phyloP scores from a whole-genome alignment of 2,329 filamentous ascomycete species.

The Fusarium scirpi region DNA sequence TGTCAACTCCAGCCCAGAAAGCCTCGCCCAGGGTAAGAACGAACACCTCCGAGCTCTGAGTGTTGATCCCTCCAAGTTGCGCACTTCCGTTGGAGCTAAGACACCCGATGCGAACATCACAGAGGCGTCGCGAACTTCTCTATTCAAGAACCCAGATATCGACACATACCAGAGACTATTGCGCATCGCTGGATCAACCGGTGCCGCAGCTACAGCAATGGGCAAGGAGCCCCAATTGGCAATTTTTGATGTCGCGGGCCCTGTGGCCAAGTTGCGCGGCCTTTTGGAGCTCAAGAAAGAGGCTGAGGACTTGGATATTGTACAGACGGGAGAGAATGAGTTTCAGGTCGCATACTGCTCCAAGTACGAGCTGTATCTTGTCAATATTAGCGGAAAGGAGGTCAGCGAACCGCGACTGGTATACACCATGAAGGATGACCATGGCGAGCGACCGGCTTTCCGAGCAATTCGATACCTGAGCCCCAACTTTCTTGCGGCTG shows the following conservation, averaged over 20 bases:
- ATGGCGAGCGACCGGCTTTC: constrained; percentile 63
- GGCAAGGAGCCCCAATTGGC: constrained; percentile 82
- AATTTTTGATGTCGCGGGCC: constrained; percentile 74
- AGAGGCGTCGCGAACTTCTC: constrained; percentile 64
- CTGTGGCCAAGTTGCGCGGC: constrained; percentile 60
- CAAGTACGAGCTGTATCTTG: constrained; percentile 77
- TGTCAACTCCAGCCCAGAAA: constrained; percentile 82
- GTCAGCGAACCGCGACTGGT: constrained; percentile 63
- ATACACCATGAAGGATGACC: constrained; percentile 67
- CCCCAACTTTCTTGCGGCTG: constrained; percentile 67
- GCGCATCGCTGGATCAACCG: constrained; percentile 73
- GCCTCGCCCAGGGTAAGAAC: constrained; percentile 81
- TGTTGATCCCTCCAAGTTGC: constrained; percentile 60
- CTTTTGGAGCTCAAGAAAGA: constrained; percentile 65
- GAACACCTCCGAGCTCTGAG: constrained; percentile 84
- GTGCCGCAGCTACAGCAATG: constrained; percentile 82
- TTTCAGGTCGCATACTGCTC: constrained; percentile 85
- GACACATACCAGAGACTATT: constrained; percentile 71
- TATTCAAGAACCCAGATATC: constrained; percentile 63
- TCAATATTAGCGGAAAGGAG: constrained; percentile 65
- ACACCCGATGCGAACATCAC: constrained; percentile 56
- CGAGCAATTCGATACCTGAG: constrained; percentile 70
- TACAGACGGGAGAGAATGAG: constrained; percentile 68
- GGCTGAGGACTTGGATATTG: constrained; percentile 77
- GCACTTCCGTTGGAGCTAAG: constrained; percentile 48